Percentiles rank a stretch among this genome's conserved stretches.
phyloP scores from a whole-genome alignment of 2,329 filamentous ascomycete species.

The Hypomyces perniciosus region DNA sequence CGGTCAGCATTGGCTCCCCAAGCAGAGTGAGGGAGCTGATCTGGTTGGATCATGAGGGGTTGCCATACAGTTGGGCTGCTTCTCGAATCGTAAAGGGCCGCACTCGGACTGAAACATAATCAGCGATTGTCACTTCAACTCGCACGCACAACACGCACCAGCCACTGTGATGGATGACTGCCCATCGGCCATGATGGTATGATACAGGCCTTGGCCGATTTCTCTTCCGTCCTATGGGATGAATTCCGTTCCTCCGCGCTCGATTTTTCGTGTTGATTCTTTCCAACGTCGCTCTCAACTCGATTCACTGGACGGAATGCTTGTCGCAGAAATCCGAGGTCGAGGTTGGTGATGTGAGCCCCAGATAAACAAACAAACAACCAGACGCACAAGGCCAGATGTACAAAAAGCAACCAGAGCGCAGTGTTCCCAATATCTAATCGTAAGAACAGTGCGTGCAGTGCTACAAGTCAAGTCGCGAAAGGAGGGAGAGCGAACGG shows the following conservation, averaged over 20 bases:
- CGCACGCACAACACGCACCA: constrained; percentile 33
- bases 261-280: too few species aligned
- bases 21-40: neutral
- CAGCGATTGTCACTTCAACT: constrained; percentile 18
- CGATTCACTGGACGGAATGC: neutral
- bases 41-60: neutral
- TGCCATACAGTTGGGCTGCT: constrained; percentile 74
- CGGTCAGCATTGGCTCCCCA: constrained; percentile 8
- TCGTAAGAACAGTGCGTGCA: constrained; percentile 18
- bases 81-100: constrained; percentile 79
- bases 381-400: neutral
- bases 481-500: constrained; percentile 8
- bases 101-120: constrained; percentile 52
- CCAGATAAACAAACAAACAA: constrained; percentile 1
- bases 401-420: neutral
- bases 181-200: constrained; percentile 22
- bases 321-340: neutral
- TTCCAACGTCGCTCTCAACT: neutral
- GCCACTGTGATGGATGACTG: constrained; percentile 54
- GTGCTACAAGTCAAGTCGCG: constrained; percentile 10
- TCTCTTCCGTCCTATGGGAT: neutral
- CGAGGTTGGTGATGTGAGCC: neutral
- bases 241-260: too few species aligned
- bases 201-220: neutral
- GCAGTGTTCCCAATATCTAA: constrained; percentile 6